Conservation (phyloP, 306 rosid genomes). For the Trifolium fragiferum region DNA sequence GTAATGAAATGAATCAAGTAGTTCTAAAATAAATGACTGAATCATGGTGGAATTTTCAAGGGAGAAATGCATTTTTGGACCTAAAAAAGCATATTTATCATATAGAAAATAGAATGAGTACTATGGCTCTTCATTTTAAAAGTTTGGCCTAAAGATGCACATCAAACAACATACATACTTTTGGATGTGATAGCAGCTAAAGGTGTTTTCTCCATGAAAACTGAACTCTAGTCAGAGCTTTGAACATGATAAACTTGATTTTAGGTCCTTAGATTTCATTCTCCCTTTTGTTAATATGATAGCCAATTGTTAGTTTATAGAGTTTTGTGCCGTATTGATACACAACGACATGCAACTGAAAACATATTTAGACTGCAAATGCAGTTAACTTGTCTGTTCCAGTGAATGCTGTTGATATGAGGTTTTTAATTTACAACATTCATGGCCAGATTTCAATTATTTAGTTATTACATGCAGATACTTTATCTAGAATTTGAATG, state of each 20-base stretch:
- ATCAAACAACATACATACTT: slow-evolving; percentile 6
- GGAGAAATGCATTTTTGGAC: slow-evolving; percentile 36
- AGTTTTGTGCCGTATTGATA: slow-evolving; percentile 7
- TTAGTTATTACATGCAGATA: slow-evolving; percentile 3
- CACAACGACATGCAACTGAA: not conserved
- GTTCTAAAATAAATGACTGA: slow-evolving; percentile 53
- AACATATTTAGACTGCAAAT: slow-evolving; percentile 25
- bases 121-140: slow-evolving; percentile 35
- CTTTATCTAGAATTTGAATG: not conserved
- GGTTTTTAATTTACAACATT: not conserved
- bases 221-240: slow-evolving; percentile 1
- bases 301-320: not conserved
- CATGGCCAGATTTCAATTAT: slow-evolving; percentile 23
- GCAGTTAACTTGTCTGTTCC: slow-evolving; percentile 31
- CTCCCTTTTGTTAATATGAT: slow-evolving; percentile 14
- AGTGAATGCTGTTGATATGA: slow-evolving; percentile 30
- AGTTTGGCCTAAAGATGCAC: slow-evolving; percentile 25
- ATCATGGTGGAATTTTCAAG: slow-evolving; percentile 15
- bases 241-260: slow-evolving; percentile 30
- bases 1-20: slow-evolving; percentile 49
- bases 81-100: slow-evolving; percentile 8
- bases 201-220: slow-evolving; percentile 24
- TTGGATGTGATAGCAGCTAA: slow-evolving; percentile 25
- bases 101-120: not conserved
- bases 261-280: slow-evolving; percentile 27